These are phyloP conservation scores for Phytophthora crassamura DNA, from an alignment of 352 stramenopile genomes.

Conservation along the genomic window DNA sequence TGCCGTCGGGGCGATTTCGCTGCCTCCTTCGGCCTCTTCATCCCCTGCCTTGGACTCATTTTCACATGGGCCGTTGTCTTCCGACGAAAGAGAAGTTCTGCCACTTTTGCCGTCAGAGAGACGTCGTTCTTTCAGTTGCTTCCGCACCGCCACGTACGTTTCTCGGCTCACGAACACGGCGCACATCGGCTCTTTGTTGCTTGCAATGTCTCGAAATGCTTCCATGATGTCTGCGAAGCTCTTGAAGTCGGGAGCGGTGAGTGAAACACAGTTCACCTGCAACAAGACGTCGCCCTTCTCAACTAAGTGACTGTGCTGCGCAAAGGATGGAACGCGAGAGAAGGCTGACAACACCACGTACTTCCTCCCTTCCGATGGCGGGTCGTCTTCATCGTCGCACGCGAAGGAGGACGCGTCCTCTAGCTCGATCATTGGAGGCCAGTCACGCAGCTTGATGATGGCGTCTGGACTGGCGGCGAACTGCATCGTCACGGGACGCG, in stretches of 20 bases:
- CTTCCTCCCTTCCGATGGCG: slow-evolving; percentile 51
- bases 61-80: background rate
- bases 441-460: slow-evolving; percentile 79
- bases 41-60: background rate
- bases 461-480: slow-evolving; percentile 80
- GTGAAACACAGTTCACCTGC: slow-evolving; percentile 59
- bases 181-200: slow-evolving; percentile 58
- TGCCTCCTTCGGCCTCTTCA: slow-evolving; percentile 27
- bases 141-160: slow-evolving; percentile 54
- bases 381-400: slow-evolving; percentile 53
- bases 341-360: slow-evolving; percentile 81
- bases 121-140: slow-evolving; percentile 22
- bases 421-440: slow-evolving; percentile 85
- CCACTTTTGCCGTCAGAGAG: slow-evolving; percentile 15
- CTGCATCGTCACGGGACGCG: slow-evolving; percentile 70
- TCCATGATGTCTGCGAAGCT: slow-evolving; percentile 75
- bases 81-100: background rate
- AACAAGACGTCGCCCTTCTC: slow-evolving; percentile 72
- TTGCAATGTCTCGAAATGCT: slow-evolving; percentile 52
- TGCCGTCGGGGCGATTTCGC: background rate
- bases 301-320: slow-evolving; percentile 70
- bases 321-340: slow-evolving; percentile 71
- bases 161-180: slow-evolving; percentile 67
- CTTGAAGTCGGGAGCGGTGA: slow-evolving; percentile 53
- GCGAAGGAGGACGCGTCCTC: slow-evolving; percentile 53